Base-by-base conservation (phyloP, 139 green algal species). In the Gonium pectorale region DNA sequence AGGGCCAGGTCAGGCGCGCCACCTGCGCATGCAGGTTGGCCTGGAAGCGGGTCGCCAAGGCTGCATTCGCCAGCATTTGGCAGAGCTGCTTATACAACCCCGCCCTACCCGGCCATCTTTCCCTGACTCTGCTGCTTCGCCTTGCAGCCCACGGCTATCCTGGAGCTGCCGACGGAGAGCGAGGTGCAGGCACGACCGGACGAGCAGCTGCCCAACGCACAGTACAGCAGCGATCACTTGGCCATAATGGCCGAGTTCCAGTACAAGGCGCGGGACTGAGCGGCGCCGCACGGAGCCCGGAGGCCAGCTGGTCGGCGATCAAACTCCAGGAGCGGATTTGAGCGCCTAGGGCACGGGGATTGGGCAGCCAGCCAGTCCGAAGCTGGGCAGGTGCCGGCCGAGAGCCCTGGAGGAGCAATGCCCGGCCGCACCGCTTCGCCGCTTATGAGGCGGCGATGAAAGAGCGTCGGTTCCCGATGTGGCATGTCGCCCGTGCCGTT, bases 191-290 rank as follows among this genome's bases (percentile, higher is more conserved):
- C 69, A 35, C 81, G 84, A 38, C 80, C 85, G 7, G 85, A 91
- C 9, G 88, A 93, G 70, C 92, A 91, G 29, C 91, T 99, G 85
- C 97, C 97, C 46, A 98, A 96, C 83, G 92, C 97, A 24, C 86
- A 95, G 75, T 98, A 92, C 92, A 94, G 88, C 37, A 95, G 88
- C 13, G 97, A 99, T 88, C 97, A 99, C 85, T 89, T 99, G 29
- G 94, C 95, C 6, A 90, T 99, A 31, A 94, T 99, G 91, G 90
- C 94, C 9, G 96, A 98, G 91, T 99, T 99, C 82, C 69, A 89
- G 67, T 96, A 97, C 81, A 82, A 72, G 43, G 3, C 29, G 9
- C 27, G 59, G 15, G 59, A 82, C 17, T 81, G n/a, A 19, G 56
- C 21, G 56, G 56, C 56, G 56, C 15, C 19, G 56, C 13, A 56